These are phyloP conservation scores for Microcyclospora tardicrescens DNA, from an alignment of 2,329 filamentous ascomycete species.

Conservation along the genomic window DNA sequence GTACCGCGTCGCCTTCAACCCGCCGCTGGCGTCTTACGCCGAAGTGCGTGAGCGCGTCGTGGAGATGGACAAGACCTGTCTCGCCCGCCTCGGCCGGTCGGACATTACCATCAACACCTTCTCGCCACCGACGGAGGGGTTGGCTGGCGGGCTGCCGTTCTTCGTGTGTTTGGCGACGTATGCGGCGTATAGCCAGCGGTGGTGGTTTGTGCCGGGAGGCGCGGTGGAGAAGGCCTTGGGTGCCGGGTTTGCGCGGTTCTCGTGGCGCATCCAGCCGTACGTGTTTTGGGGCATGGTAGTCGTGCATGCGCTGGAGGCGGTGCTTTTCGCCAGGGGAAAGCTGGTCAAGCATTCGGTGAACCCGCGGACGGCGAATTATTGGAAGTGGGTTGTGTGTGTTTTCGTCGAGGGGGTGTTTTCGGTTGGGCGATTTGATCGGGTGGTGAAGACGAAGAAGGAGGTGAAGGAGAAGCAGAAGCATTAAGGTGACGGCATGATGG, in stretches of 20 bases:
- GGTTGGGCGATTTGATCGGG: constrained; percentile 33
- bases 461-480: constrained; percentile 29
- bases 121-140: constrained; percentile 36
- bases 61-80: constrained; percentile 53
- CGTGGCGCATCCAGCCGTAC: constrained; percentile 44
- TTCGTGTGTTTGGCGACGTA: constrained; percentile 43
- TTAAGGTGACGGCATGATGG: constrained; percentile 11
- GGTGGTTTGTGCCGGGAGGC: constrained; percentile 39
- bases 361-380: constrained; percentile 36
- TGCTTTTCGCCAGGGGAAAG: constrained; percentile 31
- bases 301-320: constrained; percentile 55
- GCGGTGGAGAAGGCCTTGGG: constrained; percentile 29
- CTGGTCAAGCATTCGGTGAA: constrained; percentile 41
- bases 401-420: constrained; percentile 42
- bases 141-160: constrained; percentile 38
- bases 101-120: constrained; percentile 43
- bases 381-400: constrained; percentile 39
- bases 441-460: constrained; percentile 29
- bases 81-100: constrained; percentile 47
- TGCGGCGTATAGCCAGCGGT: constrained; percentile 35
- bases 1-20: constrained; percentile 49
- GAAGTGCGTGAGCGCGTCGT: constrained; percentile 61
- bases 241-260: constrained; percentile 46
- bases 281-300: constrained; percentile 47
- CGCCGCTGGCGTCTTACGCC: constrained; percentile 53